Conservation (phyloP, 2,329 filamentous ascomycete species). For the Coniosporium tulheliwenetii region DNA sequence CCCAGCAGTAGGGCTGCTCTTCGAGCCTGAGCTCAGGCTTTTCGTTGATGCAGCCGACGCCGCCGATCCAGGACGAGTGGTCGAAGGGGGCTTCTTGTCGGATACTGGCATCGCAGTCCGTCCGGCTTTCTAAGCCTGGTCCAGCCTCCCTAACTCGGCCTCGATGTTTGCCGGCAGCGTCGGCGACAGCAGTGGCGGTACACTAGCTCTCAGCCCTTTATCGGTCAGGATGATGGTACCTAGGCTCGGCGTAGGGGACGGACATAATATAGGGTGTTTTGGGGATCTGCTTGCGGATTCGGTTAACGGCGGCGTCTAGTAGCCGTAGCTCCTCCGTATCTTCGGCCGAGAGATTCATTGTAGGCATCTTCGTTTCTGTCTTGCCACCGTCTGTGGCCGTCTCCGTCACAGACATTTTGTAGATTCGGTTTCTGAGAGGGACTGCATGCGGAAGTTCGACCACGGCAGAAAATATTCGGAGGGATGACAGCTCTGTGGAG, state of each 20-base stretch:
- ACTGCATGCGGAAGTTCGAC: too few relatives aligned
- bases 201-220: slow-evolving; percentile 26
- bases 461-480: too few relatives aligned
- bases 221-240: slow-evolving; percentile 25
- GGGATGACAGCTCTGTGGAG: too few relatives aligned
- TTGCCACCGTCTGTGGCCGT: background rate
- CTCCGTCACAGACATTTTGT: background rate
- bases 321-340: slow-evolving; percentile 18
- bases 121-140: slow-evolving; percentile 15
- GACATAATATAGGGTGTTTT: slow-evolving; percentile 29
- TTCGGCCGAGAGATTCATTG: background rate
- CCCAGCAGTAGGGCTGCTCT: background rate
- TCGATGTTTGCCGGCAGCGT: slow-evolving; percentile 40
- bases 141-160: slow-evolving; percentile 29
- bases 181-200: slow-evolving; percentile 41
- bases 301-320: slow-evolving; percentile 24
- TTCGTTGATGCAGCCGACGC: too few relatives aligned
- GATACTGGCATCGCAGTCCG: slow-evolving; percentile 5
- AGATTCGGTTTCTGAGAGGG: background rate
- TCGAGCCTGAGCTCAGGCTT: background rate
- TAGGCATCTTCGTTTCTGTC: background rate
- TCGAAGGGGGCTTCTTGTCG: too few relatives aligned
- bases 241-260: slow-evolving; percentile 27
- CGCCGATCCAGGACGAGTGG: background rate
- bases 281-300: slow-evolving; percentile 26